Evolutionary conservation across 495 filamentous ascomycete genomes (phyloP).

Genomic region (Chaetomidium leptoderma): DNA sequence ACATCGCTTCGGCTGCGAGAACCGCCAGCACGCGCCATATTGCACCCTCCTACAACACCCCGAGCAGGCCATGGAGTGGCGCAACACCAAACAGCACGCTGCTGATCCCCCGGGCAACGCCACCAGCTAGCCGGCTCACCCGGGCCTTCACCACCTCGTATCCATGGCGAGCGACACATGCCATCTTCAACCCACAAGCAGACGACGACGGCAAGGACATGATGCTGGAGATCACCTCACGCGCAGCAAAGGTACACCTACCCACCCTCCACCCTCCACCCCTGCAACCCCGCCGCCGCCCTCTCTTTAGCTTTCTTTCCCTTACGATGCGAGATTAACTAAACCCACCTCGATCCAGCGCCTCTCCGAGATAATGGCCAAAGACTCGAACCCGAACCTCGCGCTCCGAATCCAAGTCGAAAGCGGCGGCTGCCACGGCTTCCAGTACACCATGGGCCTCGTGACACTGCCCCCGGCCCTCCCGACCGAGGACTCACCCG

Average conservation of each 20-base stretch:
- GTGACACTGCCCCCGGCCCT: constrained; percentile 52
- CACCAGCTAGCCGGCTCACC: constrained; percentile 14
- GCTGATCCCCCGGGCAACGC: constrained; percentile 1
- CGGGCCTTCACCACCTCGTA: constrained; percentile 34
- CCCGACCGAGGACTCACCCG: constrained; percentile 14
- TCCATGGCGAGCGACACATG: constrained; percentile 33
- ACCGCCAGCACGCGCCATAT: not conserved
- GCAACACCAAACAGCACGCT: not conserved
- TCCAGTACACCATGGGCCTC: constrained; percentile 93
- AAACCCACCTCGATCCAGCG: constrained; percentile 46
- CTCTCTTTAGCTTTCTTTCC: not conserved
- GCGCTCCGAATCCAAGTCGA: constrained; percentile 87
- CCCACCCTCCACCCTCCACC: constrained; percentile 20
- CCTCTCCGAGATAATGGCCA: constrained; percentile 63
- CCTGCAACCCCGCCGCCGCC: too few species aligned
- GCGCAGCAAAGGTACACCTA: constrained; percentile 65
- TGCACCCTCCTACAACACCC: not conserved
- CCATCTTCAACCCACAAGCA: constrained; percentile 59
- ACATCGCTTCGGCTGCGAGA: not conserved
- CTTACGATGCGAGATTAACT: not conserved
- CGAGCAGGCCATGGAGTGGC: not conserved
- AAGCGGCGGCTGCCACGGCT: constrained; percentile 92
- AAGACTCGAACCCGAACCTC: constrained; percentile 74
- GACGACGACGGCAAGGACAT: constrained; percentile 80
- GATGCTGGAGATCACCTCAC: constrained; percentile 70